Evolutionary conservation across 2,329 filamentous ascomycete species (phyloP), one percentile per base, ranked within the genome.

Genomic region (Dothideomycetes sp.): DNA sequence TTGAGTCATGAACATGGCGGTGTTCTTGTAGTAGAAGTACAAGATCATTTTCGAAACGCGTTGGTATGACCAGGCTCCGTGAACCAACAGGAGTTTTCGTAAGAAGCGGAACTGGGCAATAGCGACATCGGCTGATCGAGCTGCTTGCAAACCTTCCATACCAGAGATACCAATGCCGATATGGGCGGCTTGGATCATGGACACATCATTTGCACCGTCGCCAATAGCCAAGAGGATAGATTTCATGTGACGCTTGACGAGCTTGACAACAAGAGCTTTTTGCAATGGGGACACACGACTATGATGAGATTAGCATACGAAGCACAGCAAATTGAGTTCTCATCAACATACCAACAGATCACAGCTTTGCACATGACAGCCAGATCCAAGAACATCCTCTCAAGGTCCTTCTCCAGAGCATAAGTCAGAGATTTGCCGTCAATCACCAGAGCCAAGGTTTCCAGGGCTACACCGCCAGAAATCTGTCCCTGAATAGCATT

Each of bases 1-100:
- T 60, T 98, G 93, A 45, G 93, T 98, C 83, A 98, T 88, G 66
- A 96, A 98, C 47, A 98, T 71, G 15, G 88, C 82, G 51, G 96
- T 95, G 65, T 98, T 98, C 73, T 98, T 98, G 73, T 98, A 98
- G 63, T 96, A 98, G 5, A 91, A 96, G 65, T 94, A 98, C 47
- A 98, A 64, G 54, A 98, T 96, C 45, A 94, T 87, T 67, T 94
- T 94, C 73, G 84, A 89, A 59, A 98, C 82, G 45, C 91, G 83
- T 60, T 95, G 89, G 59, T 98, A 98, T 59, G 86, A 94, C 91
- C 91, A 98, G 5, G 88, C 82, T 17, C 91, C 91, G 57, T 98
- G 91, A 9, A 98, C 91, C 18, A 98, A 74, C 19, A 96, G 74
- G 41, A 98, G 70, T 65, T 98, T 98, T 51, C 87, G 83, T 35